A percentile compares a stretch with the other conserved stretches of the same genome.
Conservation (phyloP, 164 flowering plant species). For the Cinnamomum chago region DNA sequence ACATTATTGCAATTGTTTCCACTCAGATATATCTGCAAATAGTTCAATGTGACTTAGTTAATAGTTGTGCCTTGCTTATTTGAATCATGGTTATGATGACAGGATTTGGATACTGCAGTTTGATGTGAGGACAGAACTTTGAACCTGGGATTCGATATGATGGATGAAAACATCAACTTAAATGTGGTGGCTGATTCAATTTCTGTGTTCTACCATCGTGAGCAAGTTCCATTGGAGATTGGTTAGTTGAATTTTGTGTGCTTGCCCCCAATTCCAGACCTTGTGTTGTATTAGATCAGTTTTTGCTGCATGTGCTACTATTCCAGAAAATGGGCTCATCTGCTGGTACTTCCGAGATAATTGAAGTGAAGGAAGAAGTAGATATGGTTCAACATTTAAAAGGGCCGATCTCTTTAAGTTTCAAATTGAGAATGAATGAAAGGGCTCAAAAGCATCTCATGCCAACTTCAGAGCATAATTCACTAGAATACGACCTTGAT, state of each 20-base stretch:
- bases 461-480: conserved; percentile 27
- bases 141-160: conserved; percentile 13
- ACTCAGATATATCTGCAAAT: too few species aligned
- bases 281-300: not conserved
- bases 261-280: not conserved
- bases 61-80: too few species aligned
- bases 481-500: conserved; percentile 60
- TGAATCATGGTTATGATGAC: too few species aligned
- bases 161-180: conserved; percentile 9
- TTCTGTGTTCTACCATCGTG: conserved; percentile 8
- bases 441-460: conserved; percentile 16
- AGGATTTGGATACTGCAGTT: too few species aligned
- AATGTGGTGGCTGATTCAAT: conserved; percentile 5
- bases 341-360: conserved; percentile 53
- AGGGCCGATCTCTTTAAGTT: conserved; percentile 10
- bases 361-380: conserved; percentile 44
- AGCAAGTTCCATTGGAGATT: conserved; percentile 22
- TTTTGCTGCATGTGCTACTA: not conserved
- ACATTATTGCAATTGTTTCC: too few species aligned
- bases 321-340: conserved; percentile 30
- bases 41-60: too few species aligned
- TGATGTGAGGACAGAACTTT: too few species aligned
- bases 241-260: conserved; percentile 22
- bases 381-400: conserved; percentile 18
- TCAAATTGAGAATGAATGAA: conserved; percentile 21